Conservation (phyloP, 805 yeast species). For the Priceomyces melissophilus region DNA sequence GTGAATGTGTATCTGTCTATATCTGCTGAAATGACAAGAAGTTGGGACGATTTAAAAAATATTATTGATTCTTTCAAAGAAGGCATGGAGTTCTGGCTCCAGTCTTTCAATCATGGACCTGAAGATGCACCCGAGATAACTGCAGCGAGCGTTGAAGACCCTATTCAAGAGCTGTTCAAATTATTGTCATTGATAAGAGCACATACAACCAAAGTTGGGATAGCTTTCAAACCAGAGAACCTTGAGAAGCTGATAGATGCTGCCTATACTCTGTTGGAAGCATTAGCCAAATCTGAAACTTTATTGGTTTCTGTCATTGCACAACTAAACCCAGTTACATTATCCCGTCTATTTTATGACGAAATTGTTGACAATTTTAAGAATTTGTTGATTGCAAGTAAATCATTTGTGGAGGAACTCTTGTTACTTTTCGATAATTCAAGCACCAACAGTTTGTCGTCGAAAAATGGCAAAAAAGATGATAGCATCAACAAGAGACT, state of each 20-base stretch:
- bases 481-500: conserved; percentile 38
- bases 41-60: conserved; percentile 18
- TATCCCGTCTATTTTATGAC: conserved; percentile 38
- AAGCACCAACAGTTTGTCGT: conserved; percentile 6
- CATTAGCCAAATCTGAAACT: conserved; percentile 42
- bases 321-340: conserved; percentile 22
- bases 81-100: conserved; percentile 29
- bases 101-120: conserved; percentile 8
- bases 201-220: conserved; percentile 73
- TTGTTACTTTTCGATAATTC: conserved; percentile 12
- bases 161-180: conserved; percentile 58
- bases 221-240: conserved; percentile 62
- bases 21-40: conserved; percentile 10
- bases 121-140: conserved; percentile 18
- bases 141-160: conserved; percentile 36
- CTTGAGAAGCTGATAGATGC: conserved; percentile 37
- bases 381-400: conserved; percentile 8
- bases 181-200: conserved; percentile 61
- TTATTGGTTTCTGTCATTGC: conserved; percentile 42
- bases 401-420: conserved; percentile 12
- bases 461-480: conserved; percentile 12
- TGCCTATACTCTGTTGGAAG: conserved; percentile 47
- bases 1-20: too few relatives aligned
- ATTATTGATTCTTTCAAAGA: conserved; percentile 27
- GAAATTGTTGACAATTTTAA: conserved; percentile 25